Evolutionary conservation across 2,329 filamentous ascomycete genomes (phyloP).

Genomic region (Salinomyces thailandicus): DNA sequence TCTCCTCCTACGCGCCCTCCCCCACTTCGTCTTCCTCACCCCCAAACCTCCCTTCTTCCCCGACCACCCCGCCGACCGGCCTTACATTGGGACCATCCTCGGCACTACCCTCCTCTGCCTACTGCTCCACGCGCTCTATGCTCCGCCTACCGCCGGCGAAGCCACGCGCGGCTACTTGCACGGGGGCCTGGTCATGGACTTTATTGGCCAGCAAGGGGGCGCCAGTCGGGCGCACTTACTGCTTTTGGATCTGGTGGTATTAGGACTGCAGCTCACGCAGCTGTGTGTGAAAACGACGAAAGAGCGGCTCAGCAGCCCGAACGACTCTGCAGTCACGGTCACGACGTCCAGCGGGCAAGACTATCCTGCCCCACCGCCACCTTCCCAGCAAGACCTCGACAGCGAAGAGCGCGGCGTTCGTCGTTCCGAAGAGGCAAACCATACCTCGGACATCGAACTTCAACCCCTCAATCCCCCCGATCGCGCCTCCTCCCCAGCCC

Average conservation of each 20-base stretch:
- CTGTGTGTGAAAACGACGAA: constrained; percentile 45
- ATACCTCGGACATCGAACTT: constrained; percentile 35
- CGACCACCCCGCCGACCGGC: constrained; percentile 38
- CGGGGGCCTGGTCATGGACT: constrained; percentile 53
- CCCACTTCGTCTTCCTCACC: constrained; percentile 50
- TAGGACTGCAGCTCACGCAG: constrained; percentile 48
- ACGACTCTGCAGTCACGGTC: constrained; percentile 18
- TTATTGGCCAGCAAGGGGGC: constrained; percentile 51
- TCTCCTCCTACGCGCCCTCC: constrained; percentile 43
- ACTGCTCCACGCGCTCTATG: constrained; percentile 38
- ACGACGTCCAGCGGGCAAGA: constrained; percentile 4
- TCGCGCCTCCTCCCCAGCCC: constrained; percentile 1
- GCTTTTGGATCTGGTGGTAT: constrained; percentile 43
- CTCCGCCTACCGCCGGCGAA: constrained; percentile 35
- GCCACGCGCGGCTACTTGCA: constrained; percentile 46
- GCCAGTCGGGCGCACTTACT: constrained; percentile 44
- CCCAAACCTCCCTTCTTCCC: constrained; percentile 45
- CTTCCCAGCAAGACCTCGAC: constrained; percentile 45
- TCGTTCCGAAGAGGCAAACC: constrained; percentile 26
- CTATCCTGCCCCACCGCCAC: constrained; percentile 5
- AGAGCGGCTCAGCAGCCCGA: constrained; percentile 31
- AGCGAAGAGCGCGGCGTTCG: constrained; percentile 49
- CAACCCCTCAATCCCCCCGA: constrained; percentile 25
- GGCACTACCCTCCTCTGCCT: constrained; percentile 47
- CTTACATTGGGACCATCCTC: constrained; percentile 45